Conservation (phyloP, 2,329 filamentous ascomycete species). For the Xylaria sp. region DNA sequence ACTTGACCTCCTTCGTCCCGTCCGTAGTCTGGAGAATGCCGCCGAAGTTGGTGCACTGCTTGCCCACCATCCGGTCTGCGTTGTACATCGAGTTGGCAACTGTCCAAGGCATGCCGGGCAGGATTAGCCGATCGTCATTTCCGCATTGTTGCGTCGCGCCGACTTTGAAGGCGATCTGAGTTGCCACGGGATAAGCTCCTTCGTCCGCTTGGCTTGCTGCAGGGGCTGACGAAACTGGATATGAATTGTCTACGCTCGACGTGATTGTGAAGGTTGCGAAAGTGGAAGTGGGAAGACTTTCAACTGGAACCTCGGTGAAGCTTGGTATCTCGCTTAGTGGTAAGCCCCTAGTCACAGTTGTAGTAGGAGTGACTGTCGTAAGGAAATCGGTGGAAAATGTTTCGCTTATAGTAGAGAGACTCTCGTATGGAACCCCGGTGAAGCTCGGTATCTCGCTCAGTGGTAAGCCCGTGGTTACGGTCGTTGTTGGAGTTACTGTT, state of each 20-base stretch:
- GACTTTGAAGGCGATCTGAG: constrained; percentile 25
- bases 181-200: constrained; percentile 19
- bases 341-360: constrained; percentile 22
- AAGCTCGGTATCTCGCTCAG: constrained; percentile 24
- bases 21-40: constrained; percentile 19
- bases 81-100: constrained; percentile 39
- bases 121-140: constrained; percentile 30
- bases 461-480: constrained; percentile 21
- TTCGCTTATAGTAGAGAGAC: constrained; percentile 15
- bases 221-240: not conserved
- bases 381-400: constrained; percentile 14
- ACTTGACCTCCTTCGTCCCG: constrained; percentile 32
- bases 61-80: constrained; percentile 34
- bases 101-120: constrained; percentile 36
- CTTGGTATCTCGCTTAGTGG: constrained; percentile 17
- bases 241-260: not conserved
- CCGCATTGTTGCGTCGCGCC: constrained; percentile 31
- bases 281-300: constrained; percentile 18
- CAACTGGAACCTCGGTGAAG: constrained; percentile 9
- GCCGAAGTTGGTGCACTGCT: constrained; percentile 37
- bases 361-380: not conserved
- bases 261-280: constrained; percentile 25
- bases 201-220: constrained; percentile 11
- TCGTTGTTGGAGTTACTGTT: constrained; percentile 6
- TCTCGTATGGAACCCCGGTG: constrained; percentile 17